These are phyloP conservation scores for Acacia acuminata DNA, from an alignment of 306 rosid species.

Conservation along the genomic window DNA sequence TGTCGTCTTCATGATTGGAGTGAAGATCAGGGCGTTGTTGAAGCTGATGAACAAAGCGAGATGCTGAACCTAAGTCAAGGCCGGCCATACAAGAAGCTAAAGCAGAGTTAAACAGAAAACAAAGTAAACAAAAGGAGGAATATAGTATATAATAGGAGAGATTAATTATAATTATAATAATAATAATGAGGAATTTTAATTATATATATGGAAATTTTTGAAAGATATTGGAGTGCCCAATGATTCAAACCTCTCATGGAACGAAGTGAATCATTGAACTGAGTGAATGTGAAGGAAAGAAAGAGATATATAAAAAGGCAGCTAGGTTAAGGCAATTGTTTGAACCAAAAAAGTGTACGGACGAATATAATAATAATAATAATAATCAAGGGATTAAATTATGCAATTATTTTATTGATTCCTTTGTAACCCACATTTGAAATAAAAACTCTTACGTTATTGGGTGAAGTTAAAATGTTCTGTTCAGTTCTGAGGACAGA, in stretches of 20 bases:
- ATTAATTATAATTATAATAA: background rate
- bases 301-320: conserved; percentile 34
- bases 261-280: conserved; percentile 39
- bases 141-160: conserved; percentile 38
- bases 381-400: conserved; percentile 45
- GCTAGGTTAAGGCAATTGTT: conserved; percentile 30
- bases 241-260: conserved; percentile 52
- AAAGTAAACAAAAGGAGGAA: conserved; percentile 32
- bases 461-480: conserved; percentile 41
- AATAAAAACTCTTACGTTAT: conserved; percentile 29
- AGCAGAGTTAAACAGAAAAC: conserved; percentile 32
- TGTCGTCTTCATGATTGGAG: background rate
- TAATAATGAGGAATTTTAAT: conserved; percentile 8
- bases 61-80: conserved; percentile 58
- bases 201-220: no score
- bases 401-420: conserved; percentile 34
- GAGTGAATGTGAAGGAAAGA: conserved; percentile 17
- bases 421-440: conserved; percentile 35
- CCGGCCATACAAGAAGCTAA: conserved; percentile 81
- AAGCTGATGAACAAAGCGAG: background rate
- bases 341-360: conserved; percentile 36
- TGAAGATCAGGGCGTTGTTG: background rate
- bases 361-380: conserved; percentile 38
- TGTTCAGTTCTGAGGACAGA: conserved; percentile 38
- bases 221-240: conserved; percentile 38